Percentiles rank a stretch among this genome's conserved stretches.
phyloP scores from a whole-genome alignment of 495 filamentous ascomycete genomes.

The Penicillium silybi region DNA sequence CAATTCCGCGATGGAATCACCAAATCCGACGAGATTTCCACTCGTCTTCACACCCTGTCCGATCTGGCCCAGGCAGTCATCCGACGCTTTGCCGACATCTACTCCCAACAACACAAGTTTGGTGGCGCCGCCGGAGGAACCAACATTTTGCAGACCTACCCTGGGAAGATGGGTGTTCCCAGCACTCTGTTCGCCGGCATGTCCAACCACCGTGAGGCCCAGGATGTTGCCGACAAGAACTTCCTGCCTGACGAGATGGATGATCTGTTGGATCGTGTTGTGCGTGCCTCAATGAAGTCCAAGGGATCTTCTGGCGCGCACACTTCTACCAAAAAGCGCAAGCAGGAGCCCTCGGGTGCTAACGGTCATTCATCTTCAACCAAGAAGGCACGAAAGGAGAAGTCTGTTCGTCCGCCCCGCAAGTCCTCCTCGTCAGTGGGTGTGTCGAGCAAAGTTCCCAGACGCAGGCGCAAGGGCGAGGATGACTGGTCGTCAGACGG shows the following conservation, averaged over 20 bases:
- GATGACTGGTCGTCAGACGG: constrained; percentile 44
- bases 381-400: constrained; percentile 47
- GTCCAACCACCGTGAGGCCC: constrained; percentile 70
- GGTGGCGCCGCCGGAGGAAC: constrained; percentile 60
- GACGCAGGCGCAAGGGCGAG: constrained; percentile 40
- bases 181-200: constrained; percentile 71
- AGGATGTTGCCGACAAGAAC: constrained; percentile 76
- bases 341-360: constrained; percentile 36
- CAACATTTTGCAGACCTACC: constrained; percentile 72
- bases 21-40: constrained; percentile 48
- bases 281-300: constrained; percentile 43
- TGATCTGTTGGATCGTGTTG: constrained; percentile 67
- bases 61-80: constrained; percentile 84
- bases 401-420: constrained; percentile 27
- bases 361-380: constrained; percentile 28
- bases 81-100: constrained; percentile 67
- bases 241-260: constrained; percentile 80
- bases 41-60: constrained; percentile 72
- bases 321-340: constrained; percentile 42
- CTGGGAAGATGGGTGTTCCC: constrained; percentile 77
- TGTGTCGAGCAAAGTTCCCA: constrained; percentile 37
- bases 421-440: constrained; percentile 35
- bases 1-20: constrained; percentile 76
- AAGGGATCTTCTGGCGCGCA: constrained; percentile 26
- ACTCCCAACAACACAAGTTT: constrained; percentile 47